Evolutionary conservation across 139 green algal genomes (phyloP).

Genomic region (Chlorokybus atmophyticus): DNA sequence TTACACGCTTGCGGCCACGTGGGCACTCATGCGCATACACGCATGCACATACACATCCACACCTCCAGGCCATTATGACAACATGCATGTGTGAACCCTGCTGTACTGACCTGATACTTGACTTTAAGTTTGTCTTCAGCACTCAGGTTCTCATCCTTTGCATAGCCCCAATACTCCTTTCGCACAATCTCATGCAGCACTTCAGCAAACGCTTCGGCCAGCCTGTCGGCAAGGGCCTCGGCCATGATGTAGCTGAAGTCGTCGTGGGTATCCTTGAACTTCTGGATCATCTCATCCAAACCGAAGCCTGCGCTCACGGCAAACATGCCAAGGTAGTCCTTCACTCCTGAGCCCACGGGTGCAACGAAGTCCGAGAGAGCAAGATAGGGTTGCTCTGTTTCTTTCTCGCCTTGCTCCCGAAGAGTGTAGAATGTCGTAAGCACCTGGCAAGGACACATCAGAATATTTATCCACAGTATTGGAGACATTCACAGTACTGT

Average conservation of each 20-base stretch:
- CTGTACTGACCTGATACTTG: no score
- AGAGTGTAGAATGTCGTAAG: slow-evolving; percentile 29
- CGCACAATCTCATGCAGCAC: slow-evolving; percentile 78
- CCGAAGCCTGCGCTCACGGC: slow-evolving; percentile 64
- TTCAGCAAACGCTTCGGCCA: slow-evolving; percentile 94
- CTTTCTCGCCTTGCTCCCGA: slow-evolving; percentile 76
- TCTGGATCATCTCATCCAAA: slow-evolving; percentile 62
- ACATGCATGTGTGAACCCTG: no score
- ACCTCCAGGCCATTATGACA: no score
- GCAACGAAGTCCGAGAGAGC: slow-evolving; percentile 94
- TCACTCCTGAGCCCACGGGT: slow-evolving; percentile 56
- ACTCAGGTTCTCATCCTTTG: slow-evolving; percentile 63
- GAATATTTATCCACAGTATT: no score
- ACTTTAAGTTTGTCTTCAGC: slow-evolving; percentile 95
- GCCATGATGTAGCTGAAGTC: slow-evolving; percentile 91
- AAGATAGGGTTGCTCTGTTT: slow-evolving; percentile 63
- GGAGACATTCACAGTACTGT: no score
- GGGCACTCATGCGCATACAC: no score
- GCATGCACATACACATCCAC: no score
- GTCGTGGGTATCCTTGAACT: slow-evolving; percentile 54
- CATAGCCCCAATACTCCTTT: slow-evolving; percentile 87
- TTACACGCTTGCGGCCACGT: no score
- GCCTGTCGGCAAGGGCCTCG: slow-evolving; percentile 86
- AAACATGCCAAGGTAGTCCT: slow-evolving; percentile 95
- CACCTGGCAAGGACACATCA: no score